Evolutionary conservation across 2,329 filamentous ascomycete species (phyloP).

Genomic region (Botrytis fabae): DNA sequence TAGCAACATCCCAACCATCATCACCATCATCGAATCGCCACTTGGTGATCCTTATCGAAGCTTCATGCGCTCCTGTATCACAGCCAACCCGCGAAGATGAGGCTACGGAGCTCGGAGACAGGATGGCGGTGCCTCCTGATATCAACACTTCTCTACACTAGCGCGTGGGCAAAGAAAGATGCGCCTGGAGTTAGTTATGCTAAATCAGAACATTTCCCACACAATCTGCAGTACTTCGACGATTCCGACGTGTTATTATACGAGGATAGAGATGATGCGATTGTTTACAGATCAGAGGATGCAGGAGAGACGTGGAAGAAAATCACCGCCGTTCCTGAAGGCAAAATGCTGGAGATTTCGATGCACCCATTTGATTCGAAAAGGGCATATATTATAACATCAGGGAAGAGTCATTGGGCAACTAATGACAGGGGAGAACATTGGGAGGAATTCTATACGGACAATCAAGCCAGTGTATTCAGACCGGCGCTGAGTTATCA

Average conservation of each 20-base stretch:
- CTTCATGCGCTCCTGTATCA: conserved; percentile 39
- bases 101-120: conserved; percentile 34
- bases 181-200: conserved; percentile 64
- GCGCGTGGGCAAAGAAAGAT: conserved; percentile 40
- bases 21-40: conserved; percentile 19
- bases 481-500: conserved; percentile 71
- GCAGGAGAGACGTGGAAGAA: conserved; percentile 76
- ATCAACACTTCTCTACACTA: conserved; percentile 34
- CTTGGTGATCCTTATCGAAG: conserved; percentile 32
- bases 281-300: conserved; percentile 76
- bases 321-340: conserved; percentile 64
- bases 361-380: conserved; percentile 78
- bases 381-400: conserved; percentile 78
- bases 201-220: conserved; percentile 65
- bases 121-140: conserved; percentile 39
- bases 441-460: conserved; percentile 73
- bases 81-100: conserved; percentile 38
- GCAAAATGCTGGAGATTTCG: conserved; percentile 61
- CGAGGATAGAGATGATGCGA: conserved; percentile 62
- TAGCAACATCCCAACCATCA: neutral
- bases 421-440: conserved; percentile 80
- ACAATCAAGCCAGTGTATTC: conserved; percentile 56
- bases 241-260: conserved; percentile 81
- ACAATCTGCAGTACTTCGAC: conserved; percentile 83
- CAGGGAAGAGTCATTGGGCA: conserved; percentile 71